These are phyloP conservation scores for Acanthamoeba castellanii DNA, from an alignment of 208 protist species.

Conservation along the genomic window DNA sequence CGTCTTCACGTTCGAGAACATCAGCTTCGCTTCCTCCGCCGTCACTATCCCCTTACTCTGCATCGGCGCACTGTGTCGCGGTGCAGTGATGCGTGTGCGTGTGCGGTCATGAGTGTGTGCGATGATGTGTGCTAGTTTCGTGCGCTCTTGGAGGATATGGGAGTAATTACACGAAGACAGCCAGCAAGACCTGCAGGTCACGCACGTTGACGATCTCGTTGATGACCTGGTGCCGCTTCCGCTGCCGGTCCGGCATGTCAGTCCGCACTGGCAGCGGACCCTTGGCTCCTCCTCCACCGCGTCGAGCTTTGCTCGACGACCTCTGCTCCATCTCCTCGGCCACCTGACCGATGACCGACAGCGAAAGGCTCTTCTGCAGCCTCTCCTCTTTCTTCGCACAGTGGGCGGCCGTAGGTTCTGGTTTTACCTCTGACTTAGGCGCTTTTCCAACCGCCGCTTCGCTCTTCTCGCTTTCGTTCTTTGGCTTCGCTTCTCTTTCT, in stretches of 20 bases:
- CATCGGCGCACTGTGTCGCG: neutral
- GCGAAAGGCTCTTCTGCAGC: neutral
- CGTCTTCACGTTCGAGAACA: constrained; percentile 64
- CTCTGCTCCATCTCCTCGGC: neutral
- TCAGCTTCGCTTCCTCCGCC: constrained; percentile 19
- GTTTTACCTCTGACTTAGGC: neutral
- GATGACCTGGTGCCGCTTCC: constrained; percentile 1
- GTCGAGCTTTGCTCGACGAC: neutral
- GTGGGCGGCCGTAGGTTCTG: neutral
- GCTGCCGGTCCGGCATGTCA: neutral
- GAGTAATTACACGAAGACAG: neutral
- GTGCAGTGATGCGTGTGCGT: neutral
- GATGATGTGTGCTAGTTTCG: too few species aligned
- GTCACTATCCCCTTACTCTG: neutral
- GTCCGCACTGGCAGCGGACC: neutral
- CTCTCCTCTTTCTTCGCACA: neutral
- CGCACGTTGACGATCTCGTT: constrained; percentile 48
- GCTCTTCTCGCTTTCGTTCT: neutral
- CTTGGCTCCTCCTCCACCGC: neutral
- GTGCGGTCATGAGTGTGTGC: neutral
- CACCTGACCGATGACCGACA: neutral
- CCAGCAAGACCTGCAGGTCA: neutral
- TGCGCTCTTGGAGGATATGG: too few species aligned
- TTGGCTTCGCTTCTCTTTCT: neutral
- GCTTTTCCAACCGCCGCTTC: neutral